These are phyloP conservation scores for Sarcocystis neurona DNA, from an alignment of 169 alveolate genomes.

Conservation along the genomic window DNA sequence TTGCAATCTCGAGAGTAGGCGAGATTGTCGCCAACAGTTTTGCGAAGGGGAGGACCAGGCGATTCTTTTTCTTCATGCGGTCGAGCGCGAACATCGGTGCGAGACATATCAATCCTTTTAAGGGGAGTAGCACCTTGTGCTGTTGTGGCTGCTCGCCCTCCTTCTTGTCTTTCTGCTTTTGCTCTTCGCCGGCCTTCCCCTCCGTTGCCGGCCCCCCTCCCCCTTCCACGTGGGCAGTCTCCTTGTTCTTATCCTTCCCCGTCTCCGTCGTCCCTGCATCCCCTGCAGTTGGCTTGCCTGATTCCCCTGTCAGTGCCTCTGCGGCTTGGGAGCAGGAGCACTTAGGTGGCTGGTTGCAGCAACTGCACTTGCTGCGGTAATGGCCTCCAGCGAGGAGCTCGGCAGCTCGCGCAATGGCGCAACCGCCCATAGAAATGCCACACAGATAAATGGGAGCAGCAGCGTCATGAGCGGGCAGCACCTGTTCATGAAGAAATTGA, in stretches of 20 bases:
- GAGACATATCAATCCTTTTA: neutral
- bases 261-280: no score
- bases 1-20: conserved; percentile 15
- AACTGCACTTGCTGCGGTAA: no score
- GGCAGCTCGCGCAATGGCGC: conserved; percentile 26
- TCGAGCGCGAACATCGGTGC: conserved; percentile 27
- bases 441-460: conserved; percentile 23
- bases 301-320: no score
- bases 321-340: no score
- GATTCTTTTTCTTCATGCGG: conserved; percentile 1
- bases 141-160: no score
- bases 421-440: conserved; percentile 40
- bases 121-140: neutral
- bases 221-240: no score
- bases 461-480: conserved; percentile 8
- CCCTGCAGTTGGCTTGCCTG: no score
- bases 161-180: no score
- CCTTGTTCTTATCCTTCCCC: no score
- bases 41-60: neutral
- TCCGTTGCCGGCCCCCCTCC: no score
- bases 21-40: neutral
- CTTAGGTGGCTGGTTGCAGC: no score
- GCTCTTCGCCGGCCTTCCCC: no score
- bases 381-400: conserved; percentile 17
- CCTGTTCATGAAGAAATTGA: conserved; percentile 26